Evolutionary conservation across 2,329 filamentous ascomycete genomes (phyloP).

Genomic region (Fusarium devonianum): DNA sequence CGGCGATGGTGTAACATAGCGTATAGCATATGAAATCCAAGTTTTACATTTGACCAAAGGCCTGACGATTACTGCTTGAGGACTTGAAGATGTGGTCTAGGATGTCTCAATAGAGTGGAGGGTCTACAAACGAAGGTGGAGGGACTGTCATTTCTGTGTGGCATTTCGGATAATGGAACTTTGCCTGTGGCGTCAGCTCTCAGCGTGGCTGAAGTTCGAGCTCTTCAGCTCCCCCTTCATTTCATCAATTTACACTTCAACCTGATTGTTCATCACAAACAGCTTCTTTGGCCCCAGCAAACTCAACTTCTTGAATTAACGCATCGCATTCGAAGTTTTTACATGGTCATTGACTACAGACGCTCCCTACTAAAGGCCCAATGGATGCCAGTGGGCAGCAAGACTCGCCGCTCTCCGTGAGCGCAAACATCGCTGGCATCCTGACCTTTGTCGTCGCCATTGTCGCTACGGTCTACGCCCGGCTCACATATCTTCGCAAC

Average conservation of each 20-base stretch:
- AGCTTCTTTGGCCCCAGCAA: too few relatives aligned
- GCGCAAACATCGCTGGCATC: constrained; percentile 54
- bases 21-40: constrained; percentile 14
- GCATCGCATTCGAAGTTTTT: background rate
- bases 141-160: too few relatives aligned
- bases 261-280: too few relatives aligned
- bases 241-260: too few relatives aligned
- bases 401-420: constrained; percentile 55
- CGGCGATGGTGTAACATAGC: constrained; percentile 18
- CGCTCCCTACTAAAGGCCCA: background rate
- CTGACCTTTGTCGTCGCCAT: constrained; percentile 58
- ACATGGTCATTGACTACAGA: background rate
- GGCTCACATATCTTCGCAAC: constrained; percentile 54
- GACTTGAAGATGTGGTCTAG: background rate
- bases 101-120: too few relatives aligned
- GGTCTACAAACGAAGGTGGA: too few relatives aligned
- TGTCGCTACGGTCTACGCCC: constrained; percentile 52
- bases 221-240: too few relatives aligned
- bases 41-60: background rate
- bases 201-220: background rate
- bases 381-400: constrained; percentile 41
- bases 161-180: too few relatives aligned
- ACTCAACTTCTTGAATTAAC: too few relatives aligned
- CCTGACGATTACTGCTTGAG: background rate
- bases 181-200: constrained; percentile 1